These are phyloP conservation scores for Verruconis gallopava DNA, from an alignment of 2,329 filamentous ascomycete species.

Conservation along the genomic window DNA sequence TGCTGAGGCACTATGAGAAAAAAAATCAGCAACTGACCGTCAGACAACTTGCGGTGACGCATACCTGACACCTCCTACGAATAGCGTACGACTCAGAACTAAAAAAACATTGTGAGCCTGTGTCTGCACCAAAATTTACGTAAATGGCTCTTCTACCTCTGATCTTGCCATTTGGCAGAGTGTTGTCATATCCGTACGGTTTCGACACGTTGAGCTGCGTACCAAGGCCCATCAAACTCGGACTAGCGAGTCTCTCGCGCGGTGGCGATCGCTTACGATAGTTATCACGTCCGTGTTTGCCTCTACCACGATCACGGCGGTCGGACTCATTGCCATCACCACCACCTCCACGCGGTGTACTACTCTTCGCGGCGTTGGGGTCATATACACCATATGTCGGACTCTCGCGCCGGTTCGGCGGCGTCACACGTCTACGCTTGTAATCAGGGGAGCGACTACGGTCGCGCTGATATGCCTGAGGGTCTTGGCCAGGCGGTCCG, in stretches of 20 bases:
- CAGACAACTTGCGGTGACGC: slow-evolving; percentile 25
- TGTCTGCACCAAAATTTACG: slow-evolving; percentile 1
- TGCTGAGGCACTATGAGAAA: slow-evolving; percentile 18
- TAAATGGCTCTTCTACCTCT: too few species aligned
- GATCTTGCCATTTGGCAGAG: slow-evolving; percentile 63
- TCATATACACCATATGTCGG: slow-evolving; percentile 63
- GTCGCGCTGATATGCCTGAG: slow-evolving; percentile 14
- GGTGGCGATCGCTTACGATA: slow-evolving; percentile 84
- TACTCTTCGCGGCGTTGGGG: slow-evolving; percentile 41
- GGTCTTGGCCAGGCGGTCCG: slow-evolving; percentile 14
- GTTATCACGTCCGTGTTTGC: slow-evolving; percentile 45
- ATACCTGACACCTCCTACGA: slow-evolving; percentile 89
- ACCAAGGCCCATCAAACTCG: slow-evolving; percentile 27
- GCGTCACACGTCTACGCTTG: slow-evolving; percentile 49
- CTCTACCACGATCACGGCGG: slow-evolving; percentile 39
- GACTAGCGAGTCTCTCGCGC: slow-evolving; percentile 46
- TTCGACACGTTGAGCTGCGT: slow-evolving; percentile 38
- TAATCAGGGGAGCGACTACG: slow-evolving; percentile 58
- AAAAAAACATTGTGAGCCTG: slow-evolving; percentile 9
- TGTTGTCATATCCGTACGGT: slow-evolving; percentile 67
- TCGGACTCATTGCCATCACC: slow-evolving; percentile 20
- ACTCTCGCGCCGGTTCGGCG: slow-evolving; percentile 44
- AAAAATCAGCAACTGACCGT: slow-evolving; percentile 9
- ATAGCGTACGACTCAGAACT: slow-evolving; percentile 87
- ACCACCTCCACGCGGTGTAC: slow-evolving; percentile 19